Evolutionary conservation across 1,284 basidiomycete genomes (phyloP).

Genomic region (Dichomitus squalens): DNA sequence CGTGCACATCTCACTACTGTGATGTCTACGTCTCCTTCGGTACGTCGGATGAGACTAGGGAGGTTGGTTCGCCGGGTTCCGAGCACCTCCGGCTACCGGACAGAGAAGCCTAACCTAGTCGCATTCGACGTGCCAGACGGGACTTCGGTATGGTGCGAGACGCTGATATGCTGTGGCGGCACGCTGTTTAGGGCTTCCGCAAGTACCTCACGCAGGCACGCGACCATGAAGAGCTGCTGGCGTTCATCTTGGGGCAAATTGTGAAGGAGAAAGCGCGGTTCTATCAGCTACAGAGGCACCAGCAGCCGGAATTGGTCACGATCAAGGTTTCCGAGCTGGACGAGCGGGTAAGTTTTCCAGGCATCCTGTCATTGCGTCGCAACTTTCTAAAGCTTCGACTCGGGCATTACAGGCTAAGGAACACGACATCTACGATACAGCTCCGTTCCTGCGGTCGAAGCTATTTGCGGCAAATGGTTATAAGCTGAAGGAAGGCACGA

Average conservation of each 20-base stretch:
- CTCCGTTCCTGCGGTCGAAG: conserved; percentile 83
- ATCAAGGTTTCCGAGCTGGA: conserved; percentile 83
- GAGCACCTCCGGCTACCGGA: no score
- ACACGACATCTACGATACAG: conserved; percentile 91
- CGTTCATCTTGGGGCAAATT: conserved; percentile 92
- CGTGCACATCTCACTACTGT: conserved; percentile 32
- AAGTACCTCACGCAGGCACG: conserved; percentile 95
- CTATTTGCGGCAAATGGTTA: conserved; percentile 94
- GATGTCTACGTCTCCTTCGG: not conserved
- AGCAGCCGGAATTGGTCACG: conserved; percentile 74
- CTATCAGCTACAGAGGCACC: conserved; percentile 74
- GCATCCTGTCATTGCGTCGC: not conserved
- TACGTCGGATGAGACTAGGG: not conserved
- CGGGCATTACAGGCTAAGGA: conserved; percentile 74
- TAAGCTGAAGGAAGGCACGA: conserved; percentile 60
- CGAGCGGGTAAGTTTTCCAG: conserved; percentile 61
- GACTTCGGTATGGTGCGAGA: not conserved
- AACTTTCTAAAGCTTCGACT: not conserved
- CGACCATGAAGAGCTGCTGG: conserved; percentile 94
- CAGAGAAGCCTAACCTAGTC: no score
- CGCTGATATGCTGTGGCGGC: conserved; percentile 8
- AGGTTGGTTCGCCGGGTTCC: no score
- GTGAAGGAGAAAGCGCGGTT: conserved; percentile 94
- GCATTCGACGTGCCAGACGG: no score
- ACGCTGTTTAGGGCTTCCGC: conserved; percentile 77